phyloP scores from a whole-genome alignment of 331 rosid species.

The Saraca asoca region DNA sequence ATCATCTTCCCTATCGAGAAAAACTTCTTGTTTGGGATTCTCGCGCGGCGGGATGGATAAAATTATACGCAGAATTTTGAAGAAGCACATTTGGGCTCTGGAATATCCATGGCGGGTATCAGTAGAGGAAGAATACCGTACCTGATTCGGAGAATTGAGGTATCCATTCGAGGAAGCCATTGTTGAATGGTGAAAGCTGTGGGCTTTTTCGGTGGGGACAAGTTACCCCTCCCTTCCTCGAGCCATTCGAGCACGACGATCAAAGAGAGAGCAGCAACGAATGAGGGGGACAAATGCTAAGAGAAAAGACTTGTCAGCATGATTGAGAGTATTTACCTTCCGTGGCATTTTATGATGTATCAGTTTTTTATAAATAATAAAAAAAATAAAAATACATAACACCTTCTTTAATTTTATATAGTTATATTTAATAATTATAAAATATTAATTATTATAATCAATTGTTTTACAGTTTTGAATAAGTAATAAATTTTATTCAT shows the following conservation, averaged over 20 bases:
- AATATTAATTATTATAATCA: no score
- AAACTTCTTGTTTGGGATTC: neutral
- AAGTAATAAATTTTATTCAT: no score
- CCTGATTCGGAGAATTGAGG: constrained; percentile 26
- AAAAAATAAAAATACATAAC: no score
- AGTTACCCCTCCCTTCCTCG: constrained; percentile 2
- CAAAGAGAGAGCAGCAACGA: neutral
- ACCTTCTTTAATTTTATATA: no score
- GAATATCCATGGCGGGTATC: constrained; percentile 36
- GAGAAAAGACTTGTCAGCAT: neutral
- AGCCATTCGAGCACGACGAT: constrained; percentile 18
- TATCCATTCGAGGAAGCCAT: constrained; percentile 33
- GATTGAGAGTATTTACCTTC: neutral
- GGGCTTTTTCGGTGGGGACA: neutral
- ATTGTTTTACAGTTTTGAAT: no score
- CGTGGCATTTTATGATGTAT: no score
- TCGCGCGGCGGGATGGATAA: constrained; percentile 39
- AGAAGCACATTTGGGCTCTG: constrained; percentile 52
- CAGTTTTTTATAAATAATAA: no score
- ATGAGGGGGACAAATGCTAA: neutral
- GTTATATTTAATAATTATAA: no score
- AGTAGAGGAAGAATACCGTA: constrained; percentile 19
- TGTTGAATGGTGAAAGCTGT: neutral
- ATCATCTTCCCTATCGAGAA: neutral
- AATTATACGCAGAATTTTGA: constrained; percentile 50